Conservation (phyloP, 192 early-diverging fungal species). For the Chytriomyces sp. region DNA sequence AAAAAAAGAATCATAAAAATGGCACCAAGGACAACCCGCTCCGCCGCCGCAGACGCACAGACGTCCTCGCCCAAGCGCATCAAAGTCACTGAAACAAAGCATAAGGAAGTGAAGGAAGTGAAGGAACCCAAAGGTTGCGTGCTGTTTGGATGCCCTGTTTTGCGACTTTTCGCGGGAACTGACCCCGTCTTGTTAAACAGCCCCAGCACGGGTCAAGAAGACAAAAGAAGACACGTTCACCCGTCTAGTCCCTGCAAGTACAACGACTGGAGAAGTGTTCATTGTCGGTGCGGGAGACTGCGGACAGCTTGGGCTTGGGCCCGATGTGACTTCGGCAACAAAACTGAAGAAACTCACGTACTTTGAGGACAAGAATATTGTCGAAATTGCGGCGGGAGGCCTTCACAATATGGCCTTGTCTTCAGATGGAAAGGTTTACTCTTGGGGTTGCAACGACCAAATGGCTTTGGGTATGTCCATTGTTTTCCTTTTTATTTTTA, state of each 20-base stretch:
- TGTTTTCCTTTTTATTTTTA: slow-evolving; percentile 30
- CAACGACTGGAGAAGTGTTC: slow-evolving; percentile 67
- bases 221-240: neutral
- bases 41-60: neutral
- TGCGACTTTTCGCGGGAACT: neutral
- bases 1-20: neutral
- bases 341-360: slow-evolving; percentile 69
- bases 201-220: too few relatives aligned
- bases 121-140: neutral
- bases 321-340: slow-evolving; percentile 58
- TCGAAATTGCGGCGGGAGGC: slow-evolving; percentile 82
- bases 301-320: slow-evolving; percentile 90
- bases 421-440: slow-evolving; percentile 79
- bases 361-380: slow-evolving; percentile 75
- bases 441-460: slow-evolving; percentile 98
- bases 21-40: neutral
- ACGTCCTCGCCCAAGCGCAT: neutral
- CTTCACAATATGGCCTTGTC: slow-evolving; percentile 84
- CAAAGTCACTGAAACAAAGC: neutral
- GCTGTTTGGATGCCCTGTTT: neutral
- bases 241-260: neutral
- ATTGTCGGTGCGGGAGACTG: slow-evolving; percentile 90
- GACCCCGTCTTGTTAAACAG: neutral
- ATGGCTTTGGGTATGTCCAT: slow-evolving; percentile 65
- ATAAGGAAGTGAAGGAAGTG: neutral